Evolutionary conservation across 371 early-diverging fungal species (phyloP).

Genomic region (Nosema muscidifuracis): DNA sequence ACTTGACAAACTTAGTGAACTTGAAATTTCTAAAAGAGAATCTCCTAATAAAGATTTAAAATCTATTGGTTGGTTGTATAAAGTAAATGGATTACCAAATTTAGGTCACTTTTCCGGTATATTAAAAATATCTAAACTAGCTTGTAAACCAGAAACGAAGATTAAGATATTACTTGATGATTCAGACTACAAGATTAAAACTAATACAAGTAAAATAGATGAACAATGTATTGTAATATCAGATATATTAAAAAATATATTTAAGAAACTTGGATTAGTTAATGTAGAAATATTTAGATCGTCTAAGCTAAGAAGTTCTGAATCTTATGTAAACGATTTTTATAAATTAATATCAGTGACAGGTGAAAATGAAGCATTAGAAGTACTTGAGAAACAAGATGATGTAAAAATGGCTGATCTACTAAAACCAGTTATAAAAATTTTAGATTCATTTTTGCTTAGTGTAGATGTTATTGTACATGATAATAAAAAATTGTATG

Average conservation of each 20-base stretch:
- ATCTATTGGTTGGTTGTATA: neutral
- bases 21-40: no score
- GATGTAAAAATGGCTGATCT: conserved; percentile 10
- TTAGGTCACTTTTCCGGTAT: neutral
- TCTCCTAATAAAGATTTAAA: neutral
- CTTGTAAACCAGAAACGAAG: neutral
- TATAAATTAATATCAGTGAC: conserved; percentile 15
- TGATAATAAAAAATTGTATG: neutral
- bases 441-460: neutral
- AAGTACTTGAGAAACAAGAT: neutral
- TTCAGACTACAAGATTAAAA: neutral
- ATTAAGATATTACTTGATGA: conserved; percentile 7
- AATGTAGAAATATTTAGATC: neutral
- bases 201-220: neutral
- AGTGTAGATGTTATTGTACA: neutral
- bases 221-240: neutral
- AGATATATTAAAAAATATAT: neutral
- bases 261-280: neutral
- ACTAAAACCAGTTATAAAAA: neutral
- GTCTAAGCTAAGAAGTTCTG: neutral
- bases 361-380: neutral
- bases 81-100: neutral
- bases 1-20: no score
- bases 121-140: neutral
- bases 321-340: conserved; percentile 4